Evolutionary conservation across 352 stramenopile species (phyloP).

Genomic region (Globisporangium paroecandrum): DNA sequence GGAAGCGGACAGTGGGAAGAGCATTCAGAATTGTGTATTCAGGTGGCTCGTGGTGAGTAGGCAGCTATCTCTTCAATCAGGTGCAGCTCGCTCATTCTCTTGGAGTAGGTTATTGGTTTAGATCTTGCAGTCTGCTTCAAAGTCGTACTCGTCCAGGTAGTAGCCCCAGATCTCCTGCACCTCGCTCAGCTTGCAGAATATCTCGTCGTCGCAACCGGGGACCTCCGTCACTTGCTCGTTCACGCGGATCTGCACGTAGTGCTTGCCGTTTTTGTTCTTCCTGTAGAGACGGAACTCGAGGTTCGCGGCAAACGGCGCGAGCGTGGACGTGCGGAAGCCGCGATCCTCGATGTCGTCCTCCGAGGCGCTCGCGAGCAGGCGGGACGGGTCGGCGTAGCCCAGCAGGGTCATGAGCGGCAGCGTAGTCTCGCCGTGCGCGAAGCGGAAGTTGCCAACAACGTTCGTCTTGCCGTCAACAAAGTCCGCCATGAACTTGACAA

Average conservation of each 20-base stretch:
- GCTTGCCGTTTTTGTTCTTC: conserved; percentile 12
- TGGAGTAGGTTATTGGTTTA: conserved; percentile 10
- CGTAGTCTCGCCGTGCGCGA: conserved; percentile 68
- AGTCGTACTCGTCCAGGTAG: conserved; percentile 46
- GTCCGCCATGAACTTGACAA: conserved; percentile 32
- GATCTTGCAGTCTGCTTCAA: conserved; percentile 27
- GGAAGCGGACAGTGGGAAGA: not conserved
- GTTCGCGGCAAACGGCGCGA: conserved; percentile 47
- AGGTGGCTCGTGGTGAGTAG: not conserved
- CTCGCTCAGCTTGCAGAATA: conserved; percentile 37
- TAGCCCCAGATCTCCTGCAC: conserved; percentile 51
- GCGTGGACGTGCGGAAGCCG: conserved; percentile 32
- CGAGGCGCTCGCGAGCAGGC: conserved; percentile 29
- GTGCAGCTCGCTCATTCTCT: not conserved
- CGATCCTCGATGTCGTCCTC: conserved; percentile 29
- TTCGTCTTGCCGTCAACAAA: conserved; percentile 6
- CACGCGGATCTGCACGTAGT: conserved; percentile 42
- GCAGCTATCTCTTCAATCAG: too few species aligned
- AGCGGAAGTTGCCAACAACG: conserved; percentile 38
- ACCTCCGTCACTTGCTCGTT: conserved; percentile 34
- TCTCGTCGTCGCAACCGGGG: conserved; percentile 32
- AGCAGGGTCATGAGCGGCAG: conserved; percentile 65
- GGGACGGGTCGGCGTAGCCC: conserved; percentile 29
- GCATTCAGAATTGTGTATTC: not conserved
- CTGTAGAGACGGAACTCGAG: conserved; percentile 44